Evolutionary conservation across 768 basidiomycete species (phyloP).

Genomic region (Tricholoma bakamatsutake): DNA sequence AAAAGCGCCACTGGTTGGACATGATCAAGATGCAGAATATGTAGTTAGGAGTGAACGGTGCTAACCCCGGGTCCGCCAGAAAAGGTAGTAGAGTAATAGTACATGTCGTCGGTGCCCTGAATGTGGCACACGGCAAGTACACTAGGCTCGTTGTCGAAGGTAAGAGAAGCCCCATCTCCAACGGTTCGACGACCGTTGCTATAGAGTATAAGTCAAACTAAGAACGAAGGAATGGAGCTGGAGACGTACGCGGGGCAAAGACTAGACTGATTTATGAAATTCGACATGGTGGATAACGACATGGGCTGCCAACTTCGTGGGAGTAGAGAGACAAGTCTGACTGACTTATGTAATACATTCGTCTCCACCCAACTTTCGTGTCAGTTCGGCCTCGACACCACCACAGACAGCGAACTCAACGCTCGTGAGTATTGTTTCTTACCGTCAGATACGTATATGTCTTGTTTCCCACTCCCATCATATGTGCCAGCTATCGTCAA

Average conservation of each 20-base stretch:
- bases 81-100: constrained; percentile 92
- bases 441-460: constrained; percentile 3
- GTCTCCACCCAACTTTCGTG: constrained; percentile 6
- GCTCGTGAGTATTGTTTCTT: constrained; percentile 29
- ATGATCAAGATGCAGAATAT: constrained; percentile 5
- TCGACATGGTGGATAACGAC: constrained; percentile 70
- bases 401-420: constrained; percentile 33
- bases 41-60: constrained; percentile 10
- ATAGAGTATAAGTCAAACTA: constrained; percentile 13
- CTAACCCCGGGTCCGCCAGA: constrained; percentile 88
- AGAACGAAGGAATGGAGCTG: not conserved
- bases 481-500: not conserved
- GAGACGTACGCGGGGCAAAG: constrained; percentile 82
- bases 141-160: constrained; percentile 70
- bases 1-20: constrained; percentile 81
- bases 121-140: constrained; percentile 85
- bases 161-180: constrained; percentile 90
- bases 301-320: constrained; percentile 83
- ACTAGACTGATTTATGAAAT: constrained; percentile 82
- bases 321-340: too few species aligned
- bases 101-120: constrained; percentile 75
- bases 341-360: constrained; percentile 3
- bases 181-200: constrained; percentile 96
- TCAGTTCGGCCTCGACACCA: constrained; percentile 25
- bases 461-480: not conserved